Base-by-base conservation (phyloP, 2,329 filamentous ascomycete species). In the Clathrospora elynae region DNA sequence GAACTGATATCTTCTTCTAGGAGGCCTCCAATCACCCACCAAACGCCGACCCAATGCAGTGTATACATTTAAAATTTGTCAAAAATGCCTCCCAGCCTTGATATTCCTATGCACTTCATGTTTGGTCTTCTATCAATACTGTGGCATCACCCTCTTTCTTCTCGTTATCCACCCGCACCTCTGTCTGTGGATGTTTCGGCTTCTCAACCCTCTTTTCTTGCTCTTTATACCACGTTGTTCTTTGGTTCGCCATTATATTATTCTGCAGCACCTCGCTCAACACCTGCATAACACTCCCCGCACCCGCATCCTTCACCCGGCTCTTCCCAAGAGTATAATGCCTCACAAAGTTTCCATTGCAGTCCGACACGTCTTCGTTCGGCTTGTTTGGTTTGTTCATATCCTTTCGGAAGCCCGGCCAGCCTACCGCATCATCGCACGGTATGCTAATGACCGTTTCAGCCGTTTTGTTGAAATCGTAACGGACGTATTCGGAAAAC, bases 401-500 rank as follows among this genome's bases (percentile, higher is more conserved):
- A 20, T 51, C 51, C 3, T 50, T 24, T 11, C 50, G 49, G 42
- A 62, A 59, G 24, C 58, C 58, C 1, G 65, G 66, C 35, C 51
- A 68, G 16, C 66, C 65, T 28, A 68, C 62, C 11, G 64, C 67
- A 23, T 71, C 67, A 35, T 67, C 59, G 48, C 68, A 71, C 5
- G 56, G 52, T 17, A 71, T 61, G 8, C 18, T 45, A n/a, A 64
- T 55, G 19, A 66, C 57, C 5, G 57, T 59, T 31, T 64, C 56
- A 4, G 45, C 34, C 6, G 54, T 37, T 16, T 40, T 49, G 36
- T 60, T 62, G 40, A 61, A 67, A 26, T 66, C 62, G 42, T 68
- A 66, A 2, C 67, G 55, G 11, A 70, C 55, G 44, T 62, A 65
- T 35, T 69, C 65, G 3, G 50, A 55, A 30, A 69, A 67, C 0